phyloP scores from a whole-genome alignment of 495 filamentous ascomycete genomes.

The Xylaria palmicola region DNA sequence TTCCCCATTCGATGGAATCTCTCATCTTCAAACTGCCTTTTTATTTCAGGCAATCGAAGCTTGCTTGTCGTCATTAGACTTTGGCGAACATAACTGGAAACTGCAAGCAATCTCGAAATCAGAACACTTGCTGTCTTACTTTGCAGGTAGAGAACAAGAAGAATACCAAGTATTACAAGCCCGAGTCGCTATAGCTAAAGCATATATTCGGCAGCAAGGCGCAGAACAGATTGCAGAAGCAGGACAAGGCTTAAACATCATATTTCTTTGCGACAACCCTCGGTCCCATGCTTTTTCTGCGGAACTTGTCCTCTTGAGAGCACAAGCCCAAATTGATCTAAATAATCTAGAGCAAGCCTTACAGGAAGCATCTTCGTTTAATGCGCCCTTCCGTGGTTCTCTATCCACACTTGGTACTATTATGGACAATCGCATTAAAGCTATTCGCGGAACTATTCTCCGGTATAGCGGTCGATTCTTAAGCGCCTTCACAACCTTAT shows the following conservation, averaged over 20 bases:
- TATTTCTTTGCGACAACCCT: background rate
- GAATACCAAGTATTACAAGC: background rate
- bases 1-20: background rate
- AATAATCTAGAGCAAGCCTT: background rate
- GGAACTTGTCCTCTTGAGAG: background rate
- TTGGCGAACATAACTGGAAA: background rate
- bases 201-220: background rate
- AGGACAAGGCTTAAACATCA: background rate
- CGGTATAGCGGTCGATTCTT: background rate
- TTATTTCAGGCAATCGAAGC: background rate
- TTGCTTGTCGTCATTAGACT: background rate
- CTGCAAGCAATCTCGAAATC: background rate
- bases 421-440: background rate
- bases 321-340: background rate
- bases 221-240: background rate
- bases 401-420: background rate
- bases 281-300: slow-evolving; percentile 1
- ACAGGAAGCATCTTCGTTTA: background rate
- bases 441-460: background rate
- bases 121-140: background rate
- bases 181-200: background rate
- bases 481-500: background rate
- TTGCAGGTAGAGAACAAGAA: background rate
- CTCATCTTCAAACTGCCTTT: background rate
- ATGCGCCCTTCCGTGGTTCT: background rate